Percentiles rank a stretch among this genome's conserved stretches.
phyloP scores from a whole-genome alignment of 2,329 filamentous ascomycete genomes.

The Epichloe aotearoae region DNA sequence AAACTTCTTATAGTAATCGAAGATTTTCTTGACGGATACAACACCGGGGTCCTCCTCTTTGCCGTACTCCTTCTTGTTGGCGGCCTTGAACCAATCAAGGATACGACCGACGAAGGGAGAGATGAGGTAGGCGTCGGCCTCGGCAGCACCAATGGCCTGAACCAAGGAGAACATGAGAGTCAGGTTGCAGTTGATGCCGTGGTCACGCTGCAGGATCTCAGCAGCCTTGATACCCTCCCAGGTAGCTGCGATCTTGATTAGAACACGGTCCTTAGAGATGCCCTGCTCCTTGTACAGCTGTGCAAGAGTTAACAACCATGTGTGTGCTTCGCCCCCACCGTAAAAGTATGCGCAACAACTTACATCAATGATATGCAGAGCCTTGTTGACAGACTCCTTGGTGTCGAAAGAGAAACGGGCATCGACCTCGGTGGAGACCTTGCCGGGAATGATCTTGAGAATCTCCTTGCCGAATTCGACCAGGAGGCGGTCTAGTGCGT shows the following conservation, averaged over 20 bases:
- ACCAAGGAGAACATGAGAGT: slow-evolving; percentile 95
- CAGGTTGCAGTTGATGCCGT: slow-evolving; percentile 96
- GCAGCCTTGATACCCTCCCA: slow-evolving; percentile 99
- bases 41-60: slow-evolving; percentile 92
- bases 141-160: slow-evolving; percentile 91
- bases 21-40: slow-evolving; percentile 83
- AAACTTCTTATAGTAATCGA: slow-evolving; percentile 99
- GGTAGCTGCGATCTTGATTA: slow-evolving; percentile 98
- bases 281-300: slow-evolving; percentile 91
- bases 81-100: slow-evolving; percentile 98
- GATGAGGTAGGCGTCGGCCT: slow-evolving; percentile 94
- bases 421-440: slow-evolving; percentile 98
- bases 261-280: slow-evolving; percentile 81
- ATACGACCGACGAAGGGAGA: slow-evolving; percentile 98
- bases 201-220: slow-evolving; percentile 87
- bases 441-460: slow-evolving; percentile 89
- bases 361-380: slow-evolving; percentile 92
- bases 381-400: slow-evolving; percentile 85
- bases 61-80: slow-evolving; percentile 84
- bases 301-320: slow-evolving; percentile 3
- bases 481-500: slow-evolving; percentile 81
- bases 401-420: slow-evolving; percentile 93
- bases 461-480: slow-evolving; percentile 99
- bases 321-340: background rate
- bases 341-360: slow-evolving; percentile 13